These are phyloP conservation scores for Hypoxylon sp. DNA, from an alignment of 2,329 filamentous ascomycete species.

Conservation along the genomic window DNA sequence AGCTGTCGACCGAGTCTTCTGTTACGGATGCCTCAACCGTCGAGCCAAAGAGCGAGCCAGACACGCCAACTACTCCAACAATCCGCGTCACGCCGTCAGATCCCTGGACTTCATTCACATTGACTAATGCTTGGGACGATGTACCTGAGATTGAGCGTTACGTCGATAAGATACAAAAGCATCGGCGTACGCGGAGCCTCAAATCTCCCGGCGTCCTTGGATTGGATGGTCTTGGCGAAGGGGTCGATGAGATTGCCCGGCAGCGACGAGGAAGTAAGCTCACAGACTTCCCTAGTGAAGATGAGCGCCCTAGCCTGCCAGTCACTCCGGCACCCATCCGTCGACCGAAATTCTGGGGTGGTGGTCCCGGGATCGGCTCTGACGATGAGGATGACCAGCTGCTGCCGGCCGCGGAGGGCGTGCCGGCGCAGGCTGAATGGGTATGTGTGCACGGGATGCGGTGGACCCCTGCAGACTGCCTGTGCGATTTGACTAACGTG, in stretches of 20 bases:
- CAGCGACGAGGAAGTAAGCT: constrained; percentile 68
- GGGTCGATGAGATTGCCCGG: constrained; percentile 51
- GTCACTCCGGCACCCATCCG: constrained; percentile 88
- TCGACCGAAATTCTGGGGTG: constrained; percentile 75
- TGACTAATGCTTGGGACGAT: constrained; percentile 92
- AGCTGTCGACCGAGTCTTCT: constrained; percentile 51
- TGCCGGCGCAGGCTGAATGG: constrained; percentile 91
- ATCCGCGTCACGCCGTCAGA: constrained; percentile 62
- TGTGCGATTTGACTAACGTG: constrained; percentile 68
- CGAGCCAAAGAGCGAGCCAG: constrained; percentile 56
- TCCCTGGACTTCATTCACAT: constrained; percentile 79
- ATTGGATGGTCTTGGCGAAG: constrained; percentile 42
- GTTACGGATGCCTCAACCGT: constrained; percentile 53
- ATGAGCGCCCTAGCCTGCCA: constrained; percentile 87
- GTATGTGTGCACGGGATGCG: constrained; percentile 77
- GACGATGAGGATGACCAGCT: constrained; percentile 66
- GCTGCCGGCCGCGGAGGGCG: constrained; percentile 82
- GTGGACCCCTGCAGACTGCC: constrained; percentile 64
- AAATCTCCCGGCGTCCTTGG: constrained; percentile 47
- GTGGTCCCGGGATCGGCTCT: constrained; percentile 56
- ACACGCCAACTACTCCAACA: constrained; percentile 63
- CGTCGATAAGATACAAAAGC: constrained; percentile 79
- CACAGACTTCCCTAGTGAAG: constrained; percentile 87
- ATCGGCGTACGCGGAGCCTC: constrained; percentile 56
- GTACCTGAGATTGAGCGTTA: constrained; percentile 89